Percentiles rank a stretch among this genome's conserved stretches.
Conservation (phyloP, 2,329 filamentous ascomycete species). For the Monilinia aucupariae region DNA sequence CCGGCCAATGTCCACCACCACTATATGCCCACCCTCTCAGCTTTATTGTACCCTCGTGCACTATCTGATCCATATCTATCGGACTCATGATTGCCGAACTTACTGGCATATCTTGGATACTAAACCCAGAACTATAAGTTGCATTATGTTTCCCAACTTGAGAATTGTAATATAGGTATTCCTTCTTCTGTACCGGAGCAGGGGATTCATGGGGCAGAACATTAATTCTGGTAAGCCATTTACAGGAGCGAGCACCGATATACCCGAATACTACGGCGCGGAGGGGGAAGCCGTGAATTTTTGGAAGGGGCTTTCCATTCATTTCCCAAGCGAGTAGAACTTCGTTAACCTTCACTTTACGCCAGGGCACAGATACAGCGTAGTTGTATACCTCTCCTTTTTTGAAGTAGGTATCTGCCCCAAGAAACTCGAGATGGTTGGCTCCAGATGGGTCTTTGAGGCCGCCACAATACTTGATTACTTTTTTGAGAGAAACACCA, state of each 20-base stretch:
- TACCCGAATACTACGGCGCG: slow-evolving; percentile 58
- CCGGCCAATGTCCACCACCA: slow-evolving; percentile 59
- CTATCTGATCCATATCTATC: slow-evolving; percentile 44
- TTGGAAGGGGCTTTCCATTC: slow-evolving; percentile 58
- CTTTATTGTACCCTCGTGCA: slow-evolving; percentile 30
- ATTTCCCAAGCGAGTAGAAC: slow-evolving; percentile 63
- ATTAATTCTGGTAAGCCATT: slow-evolving; percentile 61
- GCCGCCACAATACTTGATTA: slow-evolving; percentile 66
- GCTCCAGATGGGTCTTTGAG: slow-evolving; percentile 42
- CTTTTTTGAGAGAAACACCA: slow-evolving; percentile 61
- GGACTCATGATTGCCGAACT: slow-evolving; percentile 58
- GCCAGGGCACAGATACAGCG: slow-evolving; percentile 59
- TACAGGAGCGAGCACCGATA: slow-evolving; percentile 62
- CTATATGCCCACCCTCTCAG: slow-evolving; percentile 63
- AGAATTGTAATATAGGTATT: slow-evolving; percentile 61
- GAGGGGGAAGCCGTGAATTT: slow-evolving; percentile 62
- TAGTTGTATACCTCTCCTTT: slow-evolving; percentile 59
- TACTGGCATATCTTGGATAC: slow-evolving; percentile 64
- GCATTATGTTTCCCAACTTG: slow-evolving; percentile 58
- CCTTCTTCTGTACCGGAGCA: slow-evolving; percentile 60
- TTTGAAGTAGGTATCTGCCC: slow-evolving; percentile 70
- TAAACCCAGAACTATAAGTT: slow-evolving; percentile 57
- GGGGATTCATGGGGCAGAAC: slow-evolving; percentile 51
- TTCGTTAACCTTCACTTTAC: slow-evolving; percentile 61
- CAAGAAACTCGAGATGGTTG: slow-evolving; percentile 62